Evolutionary conservation across 805 yeast species (phyloP), one percentile per base, ranked within the genome.

Genomic region (Candida silvicultrix): DNA sequence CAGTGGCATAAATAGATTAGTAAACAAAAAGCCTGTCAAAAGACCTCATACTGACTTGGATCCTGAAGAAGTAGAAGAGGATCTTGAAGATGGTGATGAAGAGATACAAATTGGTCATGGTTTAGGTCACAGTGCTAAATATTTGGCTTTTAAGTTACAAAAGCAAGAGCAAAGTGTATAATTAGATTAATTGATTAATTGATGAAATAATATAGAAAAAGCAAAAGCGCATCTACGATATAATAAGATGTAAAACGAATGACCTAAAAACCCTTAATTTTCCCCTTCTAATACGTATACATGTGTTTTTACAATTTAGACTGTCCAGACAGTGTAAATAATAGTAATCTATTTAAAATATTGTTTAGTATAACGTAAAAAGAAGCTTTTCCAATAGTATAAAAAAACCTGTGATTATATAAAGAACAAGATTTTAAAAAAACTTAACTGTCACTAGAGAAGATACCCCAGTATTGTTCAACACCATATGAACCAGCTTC

Each of bases 51-150:
- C 8, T 10, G 31, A 28, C 8, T 8, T 28, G 12, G 31, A 31
- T 31, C 18, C 18, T 12, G 25, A 37, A 19, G 23, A 21, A 21
- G 18, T 15, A 19, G 57, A 51, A 32, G 58, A 54, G 15, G 53
- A 48, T 15, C 62, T 54, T 21, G 49, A 46, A 21, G 49, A 47
- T 25, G 57, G 48, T 10, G 52, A 62, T 10, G 62, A 57, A 35
- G 49, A 53, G n/a, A 18, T 12, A 6, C 37, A 34, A 11, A 4
- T 10, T n/a, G 25, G 19, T 20, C 52, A 63, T 23, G 74, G 75
- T 34, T 59, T 82, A 34, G 89, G 95, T 6, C 95, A 88, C 57
- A 77, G 85, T 43, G 87, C 89, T 2, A 72, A 74, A 56, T 89
- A 85, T 58, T 62, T 89, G 59, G 86, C 88, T 2, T 81, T 75